Conservation (phyloP, 805 yeast genomes). For the Schwanniomyces polymorphus region DNA sequence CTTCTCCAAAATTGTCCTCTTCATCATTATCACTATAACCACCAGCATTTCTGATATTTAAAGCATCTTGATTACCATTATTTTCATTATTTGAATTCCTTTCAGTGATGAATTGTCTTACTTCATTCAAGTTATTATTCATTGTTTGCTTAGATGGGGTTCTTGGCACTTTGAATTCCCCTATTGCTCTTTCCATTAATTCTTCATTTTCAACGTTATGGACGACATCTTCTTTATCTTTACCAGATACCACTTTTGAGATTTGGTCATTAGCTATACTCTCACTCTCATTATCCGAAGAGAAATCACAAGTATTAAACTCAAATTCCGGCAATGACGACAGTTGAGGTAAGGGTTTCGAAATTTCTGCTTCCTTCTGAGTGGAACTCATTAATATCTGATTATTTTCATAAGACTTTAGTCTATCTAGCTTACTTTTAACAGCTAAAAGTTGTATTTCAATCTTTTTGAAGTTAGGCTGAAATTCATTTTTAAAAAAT, state of each 20-base stretch:
- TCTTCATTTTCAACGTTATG: background rate
- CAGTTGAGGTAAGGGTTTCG: background rate
- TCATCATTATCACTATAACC: conserved; percentile 1
- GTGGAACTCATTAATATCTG: background rate
- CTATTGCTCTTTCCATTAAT: background rate
- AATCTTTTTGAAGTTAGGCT: conserved; percentile 21
- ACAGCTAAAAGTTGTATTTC: conserved; percentile 8
- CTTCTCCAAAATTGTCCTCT: conserved; percentile 37
- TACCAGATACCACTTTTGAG: too few relatives aligned
- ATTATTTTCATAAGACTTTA: background rate
- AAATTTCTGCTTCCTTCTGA: background rate
- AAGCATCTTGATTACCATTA: background rate
- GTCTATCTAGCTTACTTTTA: background rate
- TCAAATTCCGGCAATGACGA: conserved; percentile 3
- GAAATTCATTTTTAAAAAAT: conserved; percentile 22
- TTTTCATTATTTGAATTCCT: background rate
- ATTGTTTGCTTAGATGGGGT: conserved; percentile 3
- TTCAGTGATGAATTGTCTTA: conserved; percentile 14
- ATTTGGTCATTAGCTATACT: background rate
- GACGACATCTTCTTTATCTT: background rate
- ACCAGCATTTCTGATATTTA: background rate
- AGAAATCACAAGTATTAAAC: conserved; percentile 9
- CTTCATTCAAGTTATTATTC: conserved; percentile 15
- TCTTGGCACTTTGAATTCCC: background rate
- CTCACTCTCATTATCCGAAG: conserved; percentile 3